A percentile compares a stretch with the other conserved stretches of the same genome.
These are phyloP conservation scores for Tympanopsis confertula DNA, from an alignment of 2,329 filamentous ascomycete species.

Conservation along the genomic window DNA sequence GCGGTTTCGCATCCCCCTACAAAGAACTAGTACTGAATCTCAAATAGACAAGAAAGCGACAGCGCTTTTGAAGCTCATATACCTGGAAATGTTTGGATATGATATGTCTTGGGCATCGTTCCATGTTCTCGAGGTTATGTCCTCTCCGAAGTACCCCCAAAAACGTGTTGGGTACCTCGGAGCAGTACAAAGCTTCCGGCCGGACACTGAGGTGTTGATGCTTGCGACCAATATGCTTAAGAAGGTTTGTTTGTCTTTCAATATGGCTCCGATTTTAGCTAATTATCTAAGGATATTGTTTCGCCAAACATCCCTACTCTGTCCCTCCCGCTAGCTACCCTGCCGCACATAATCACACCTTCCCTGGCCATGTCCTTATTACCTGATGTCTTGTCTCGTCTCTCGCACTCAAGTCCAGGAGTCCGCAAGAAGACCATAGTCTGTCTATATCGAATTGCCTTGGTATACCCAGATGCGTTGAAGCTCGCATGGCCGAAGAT, in stretches of 20 bases:
- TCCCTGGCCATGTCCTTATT: slow-evolving; percentile 84
- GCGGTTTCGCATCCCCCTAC: not conserved
- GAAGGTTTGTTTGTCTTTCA: slow-evolving; percentile 45
- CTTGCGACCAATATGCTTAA: slow-evolving; percentile 91
- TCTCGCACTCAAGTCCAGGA: slow-evolving; percentile 74
- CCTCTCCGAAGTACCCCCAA: slow-evolving; percentile 83
- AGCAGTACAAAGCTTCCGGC: slow-evolving; percentile 88
- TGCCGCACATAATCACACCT: slow-evolving; percentile 91
- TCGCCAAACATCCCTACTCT: slow-evolving; percentile 65
- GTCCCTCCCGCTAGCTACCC: slow-evolving; percentile 71
- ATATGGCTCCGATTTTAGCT: slow-evolving; percentile 1
- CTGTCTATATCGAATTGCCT: slow-evolving; percentile 79
- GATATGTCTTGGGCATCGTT: slow-evolving; percentile 99
- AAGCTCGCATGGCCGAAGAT: slow-evolving; percentile 94
- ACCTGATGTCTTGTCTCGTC: slow-evolving; percentile 71
- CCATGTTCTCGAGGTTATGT: slow-evolving; percentile 98
- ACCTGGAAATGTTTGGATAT: slow-evolving; percentile 97
- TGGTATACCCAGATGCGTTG: slow-evolving; percentile 93
- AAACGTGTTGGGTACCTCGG: slow-evolving; percentile 92
- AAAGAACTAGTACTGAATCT: not conserved
- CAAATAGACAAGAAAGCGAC: slow-evolving; percentile 80
- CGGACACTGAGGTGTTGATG: slow-evolving; percentile 95
- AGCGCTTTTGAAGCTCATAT: slow-evolving; percentile 87
- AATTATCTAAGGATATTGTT: slow-evolving; percentile 52
- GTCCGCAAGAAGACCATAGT: slow-evolving; percentile 95